Conservation (phyloP, 257 asterid species). For the Nicotiana sylvestris region DNA sequence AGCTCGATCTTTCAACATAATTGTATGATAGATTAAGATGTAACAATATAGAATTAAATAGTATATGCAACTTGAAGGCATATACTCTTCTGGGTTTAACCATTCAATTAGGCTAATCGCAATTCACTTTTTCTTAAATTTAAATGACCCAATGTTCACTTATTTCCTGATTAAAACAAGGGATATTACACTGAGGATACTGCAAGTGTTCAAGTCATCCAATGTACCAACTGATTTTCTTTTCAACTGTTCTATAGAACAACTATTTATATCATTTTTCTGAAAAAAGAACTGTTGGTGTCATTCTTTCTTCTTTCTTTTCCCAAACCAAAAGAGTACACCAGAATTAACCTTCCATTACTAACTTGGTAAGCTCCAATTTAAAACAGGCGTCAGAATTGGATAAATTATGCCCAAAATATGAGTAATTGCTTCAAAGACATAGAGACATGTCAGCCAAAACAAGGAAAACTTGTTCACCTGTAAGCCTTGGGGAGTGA, state of each 20-base stretch:
- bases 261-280: neutral
- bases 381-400: neutral
- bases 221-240: no score
- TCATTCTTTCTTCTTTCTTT: neutral
- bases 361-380: neutral
- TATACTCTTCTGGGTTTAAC: neutral
- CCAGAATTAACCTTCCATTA: neutral
- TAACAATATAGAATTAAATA: neutral
- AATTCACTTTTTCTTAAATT: neutral
- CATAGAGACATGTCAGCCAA: neutral
- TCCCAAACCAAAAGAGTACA: neutral
- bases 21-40: neutral
- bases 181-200: neutral
- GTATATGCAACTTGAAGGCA: neutral
- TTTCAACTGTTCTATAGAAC: no score
- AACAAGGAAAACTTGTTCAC: conserved; percentile 28
- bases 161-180: neutral
- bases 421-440: neutral
- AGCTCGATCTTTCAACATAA: neutral
- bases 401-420: neutral
- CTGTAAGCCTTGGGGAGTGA: conserved; percentile 91
- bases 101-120: neutral
- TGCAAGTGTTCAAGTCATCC: no score
- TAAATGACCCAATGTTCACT: neutral
- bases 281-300: no score